Percentiles rank a stretch among this genome's conserved stretches.
phyloP scores from a whole-genome alignment of 2,329 filamentous ascomycete species.

The Sporothrix brunneoviolacea region DNA sequence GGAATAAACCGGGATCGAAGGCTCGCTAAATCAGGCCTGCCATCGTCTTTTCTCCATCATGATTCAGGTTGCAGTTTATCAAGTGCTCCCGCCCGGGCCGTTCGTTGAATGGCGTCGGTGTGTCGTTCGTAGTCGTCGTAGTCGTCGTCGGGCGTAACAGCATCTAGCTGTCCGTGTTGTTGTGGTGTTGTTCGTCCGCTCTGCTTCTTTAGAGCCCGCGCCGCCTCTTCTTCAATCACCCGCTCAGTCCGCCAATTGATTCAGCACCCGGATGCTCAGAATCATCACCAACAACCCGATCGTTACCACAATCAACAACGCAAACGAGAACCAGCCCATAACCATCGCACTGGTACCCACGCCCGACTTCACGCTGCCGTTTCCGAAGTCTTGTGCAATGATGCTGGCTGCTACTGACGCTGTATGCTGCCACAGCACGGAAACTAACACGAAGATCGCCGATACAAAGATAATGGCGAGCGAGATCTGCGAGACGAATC shows the following conservation, averaged over 20 bases:
- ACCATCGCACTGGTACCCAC: slow-evolving; percentile 96
- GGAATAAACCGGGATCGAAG: not conserved
- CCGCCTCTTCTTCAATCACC: not conserved
- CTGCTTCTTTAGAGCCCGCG: not conserved
- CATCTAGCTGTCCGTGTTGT: not conserved
- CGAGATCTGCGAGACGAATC: slow-evolving; percentile 86
- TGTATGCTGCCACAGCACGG: slow-evolving; percentile 83
- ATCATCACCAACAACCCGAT: slow-evolving; percentile 96
- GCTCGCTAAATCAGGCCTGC: not conserved
- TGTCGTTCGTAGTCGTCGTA: slow-evolving; percentile 10
- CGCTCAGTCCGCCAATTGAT: slow-evolving; percentile 43
- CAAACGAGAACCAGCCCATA: slow-evolving; percentile 95
- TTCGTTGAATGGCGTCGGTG: slow-evolving; percentile 1
- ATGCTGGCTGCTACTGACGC: slow-evolving; percentile 92
- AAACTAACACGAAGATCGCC: slow-evolving; percentile 66
- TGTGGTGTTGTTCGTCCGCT: not conserved
- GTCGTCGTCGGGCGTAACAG: slow-evolving; percentile 5
- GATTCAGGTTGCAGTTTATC: not conserved
- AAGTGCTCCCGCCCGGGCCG: not conserved
- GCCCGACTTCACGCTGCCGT: slow-evolving; percentile 78
- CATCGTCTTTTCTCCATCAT: not conserved
- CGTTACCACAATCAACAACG: slow-evolving; percentile 86
- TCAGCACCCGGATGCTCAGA: slow-evolving; percentile 77
- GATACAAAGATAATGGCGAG: slow-evolving; percentile 84
- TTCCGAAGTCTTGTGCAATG: slow-evolving; percentile 87